Evolutionary conservation across 495 filamentous ascomycete genomes (phyloP).

Genomic region (Patellaria atrata): DNA sequence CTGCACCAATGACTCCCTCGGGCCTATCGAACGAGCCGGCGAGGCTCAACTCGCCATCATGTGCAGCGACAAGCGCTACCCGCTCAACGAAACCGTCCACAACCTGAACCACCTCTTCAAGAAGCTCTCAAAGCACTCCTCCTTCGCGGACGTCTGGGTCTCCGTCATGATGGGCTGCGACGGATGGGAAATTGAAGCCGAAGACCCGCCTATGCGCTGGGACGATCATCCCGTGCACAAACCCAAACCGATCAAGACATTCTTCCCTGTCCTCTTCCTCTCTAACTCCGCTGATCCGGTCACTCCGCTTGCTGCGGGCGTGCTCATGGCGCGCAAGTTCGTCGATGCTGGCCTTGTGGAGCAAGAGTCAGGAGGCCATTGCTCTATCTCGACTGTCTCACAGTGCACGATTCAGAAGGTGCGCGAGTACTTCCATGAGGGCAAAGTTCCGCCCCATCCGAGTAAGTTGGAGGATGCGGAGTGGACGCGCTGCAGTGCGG

Average conservation of each 20-base stretch:
- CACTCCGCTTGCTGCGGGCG: constrained; percentile 34
- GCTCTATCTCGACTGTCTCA: constrained; percentile 16
- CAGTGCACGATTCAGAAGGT: constrained; percentile 20
- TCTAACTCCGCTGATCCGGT: constrained; percentile 44
- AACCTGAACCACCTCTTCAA: constrained; percentile 35
- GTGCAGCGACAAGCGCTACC: constrained; percentile 43
- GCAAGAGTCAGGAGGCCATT: constrained; percentile 38
- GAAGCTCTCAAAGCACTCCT: constrained; percentile 34
- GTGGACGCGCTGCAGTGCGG: too few relatives aligned
- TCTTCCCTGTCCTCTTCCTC: constrained; percentile 39
- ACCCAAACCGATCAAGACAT: too few relatives aligned
- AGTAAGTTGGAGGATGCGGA: too few relatives aligned
- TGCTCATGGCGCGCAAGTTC: constrained; percentile 36
- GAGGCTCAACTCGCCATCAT: constrained; percentile 43
- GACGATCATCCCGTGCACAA: too few relatives aligned
- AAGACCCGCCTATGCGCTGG: constrained; percentile 30
- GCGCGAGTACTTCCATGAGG: constrained; percentile 24
- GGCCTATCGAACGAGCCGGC: constrained; percentile 3
- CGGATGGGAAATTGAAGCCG: constrained; percentile 40
- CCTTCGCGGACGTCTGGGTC: constrained; percentile 45
- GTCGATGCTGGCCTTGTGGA: constrained; percentile 37
- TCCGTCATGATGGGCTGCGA: constrained; percentile 32
- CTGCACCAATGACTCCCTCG: constrained; percentile 15
- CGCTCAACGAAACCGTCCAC: constrained; percentile 27
- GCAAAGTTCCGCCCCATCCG: constrained; percentile 19